A percentile compares a stretch with the other conserved stretches of the same genome.
Conservation (phyloP, 1,284 basidiomycete genomes). For the Ceratobasidium papillatum region DNA sequence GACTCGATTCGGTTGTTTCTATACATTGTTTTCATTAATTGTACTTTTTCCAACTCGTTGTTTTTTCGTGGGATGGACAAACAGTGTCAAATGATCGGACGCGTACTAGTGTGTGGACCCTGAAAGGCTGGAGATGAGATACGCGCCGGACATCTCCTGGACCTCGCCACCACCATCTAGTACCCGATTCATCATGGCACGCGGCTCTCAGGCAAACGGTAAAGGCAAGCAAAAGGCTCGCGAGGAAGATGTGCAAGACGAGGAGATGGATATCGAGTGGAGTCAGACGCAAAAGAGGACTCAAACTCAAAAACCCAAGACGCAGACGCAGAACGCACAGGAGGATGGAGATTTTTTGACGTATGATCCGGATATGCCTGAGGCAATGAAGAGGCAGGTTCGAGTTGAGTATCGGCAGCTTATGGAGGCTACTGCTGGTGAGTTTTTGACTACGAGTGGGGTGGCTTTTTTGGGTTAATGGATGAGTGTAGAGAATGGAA, state of each 20-base stretch:
- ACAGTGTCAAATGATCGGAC: constrained; percentile 37
- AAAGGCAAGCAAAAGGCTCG: constrained; percentile 8
- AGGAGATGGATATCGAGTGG: constrained; percentile 34
- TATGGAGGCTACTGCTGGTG: constrained; percentile 69
- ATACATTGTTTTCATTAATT: constrained; percentile 1
- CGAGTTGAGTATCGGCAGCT: constrained; percentile 75
- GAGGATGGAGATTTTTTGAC: constrained; percentile 51
- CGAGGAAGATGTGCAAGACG: constrained; percentile 21
- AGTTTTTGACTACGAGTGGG: constrained; percentile 38
- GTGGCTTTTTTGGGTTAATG: not conserved
- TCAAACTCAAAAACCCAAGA: constrained; percentile 22
- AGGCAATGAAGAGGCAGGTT: constrained; percentile 73
- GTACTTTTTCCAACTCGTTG: not conserved
- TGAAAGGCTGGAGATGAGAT: constrained; percentile 15
- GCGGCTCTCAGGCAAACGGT: constrained; percentile 9
- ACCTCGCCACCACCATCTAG: constrained; percentile 7
- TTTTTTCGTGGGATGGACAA: not conserved
- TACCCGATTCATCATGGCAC: no score
- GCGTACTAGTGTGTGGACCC: constrained; percentile 1
- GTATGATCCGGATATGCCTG: constrained; percentile 83
- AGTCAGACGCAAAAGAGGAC: constrained; percentile 30
- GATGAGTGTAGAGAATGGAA: constrained; percentile 27
- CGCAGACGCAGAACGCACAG: constrained; percentile 12
- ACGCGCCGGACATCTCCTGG: constrained; percentile 19
- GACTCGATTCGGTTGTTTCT: not conserved